These are phyloP conservation scores for Pichia phayaonensis DNA, from an alignment of 805 yeast genomes.

Conservation along the genomic window DNA sequence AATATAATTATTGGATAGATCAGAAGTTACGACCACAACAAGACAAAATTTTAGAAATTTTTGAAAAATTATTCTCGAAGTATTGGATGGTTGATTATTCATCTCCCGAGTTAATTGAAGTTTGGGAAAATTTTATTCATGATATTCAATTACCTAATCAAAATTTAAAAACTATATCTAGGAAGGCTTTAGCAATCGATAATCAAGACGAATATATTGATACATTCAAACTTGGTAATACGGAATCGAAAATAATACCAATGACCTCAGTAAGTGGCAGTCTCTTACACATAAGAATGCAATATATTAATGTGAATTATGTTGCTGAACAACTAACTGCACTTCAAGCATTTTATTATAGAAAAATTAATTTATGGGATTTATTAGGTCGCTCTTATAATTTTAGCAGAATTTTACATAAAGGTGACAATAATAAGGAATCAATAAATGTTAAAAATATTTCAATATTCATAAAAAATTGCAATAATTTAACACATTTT, in stretches of 20 bases:
- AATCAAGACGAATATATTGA: constrained; percentile 22
- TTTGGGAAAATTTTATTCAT: constrained; percentile 21
- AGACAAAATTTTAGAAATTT: constrained; percentile 53
- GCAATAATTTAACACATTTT: constrained; percentile 77
- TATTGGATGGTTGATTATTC: constrained; percentile 64
- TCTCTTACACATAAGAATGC: constrained; percentile 37
- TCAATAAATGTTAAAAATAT: constrained; percentile 32
- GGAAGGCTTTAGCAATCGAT: constrained; percentile 15
- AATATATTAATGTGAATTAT: constrained; percentile 66
- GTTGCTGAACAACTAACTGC: constrained; percentile 81
- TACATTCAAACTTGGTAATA: constrained; percentile 17
- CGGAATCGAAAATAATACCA: constrained; percentile 6
- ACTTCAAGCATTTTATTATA: constrained; percentile 63
- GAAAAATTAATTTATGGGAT: constrained; percentile 62
- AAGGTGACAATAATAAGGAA: constrained; percentile 9
- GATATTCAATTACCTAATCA: constrained; percentile 9
- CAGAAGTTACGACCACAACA: constrained; percentile 64
- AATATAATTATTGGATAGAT: constrained; percentile 68
- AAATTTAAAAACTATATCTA: constrained; percentile 16
- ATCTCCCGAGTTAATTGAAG: constrained; percentile 33
- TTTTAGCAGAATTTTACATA: constrained; percentile 31
- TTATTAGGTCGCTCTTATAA: constrained; percentile 76
- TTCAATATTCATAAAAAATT: constrained; percentile 57
- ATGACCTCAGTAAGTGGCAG: constrained; percentile 17
- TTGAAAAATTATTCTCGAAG: constrained; percentile 58